Base-by-base conservation (phyloP, 345 rosid genomes). In the Aquilaria yunnanensis region DNA sequence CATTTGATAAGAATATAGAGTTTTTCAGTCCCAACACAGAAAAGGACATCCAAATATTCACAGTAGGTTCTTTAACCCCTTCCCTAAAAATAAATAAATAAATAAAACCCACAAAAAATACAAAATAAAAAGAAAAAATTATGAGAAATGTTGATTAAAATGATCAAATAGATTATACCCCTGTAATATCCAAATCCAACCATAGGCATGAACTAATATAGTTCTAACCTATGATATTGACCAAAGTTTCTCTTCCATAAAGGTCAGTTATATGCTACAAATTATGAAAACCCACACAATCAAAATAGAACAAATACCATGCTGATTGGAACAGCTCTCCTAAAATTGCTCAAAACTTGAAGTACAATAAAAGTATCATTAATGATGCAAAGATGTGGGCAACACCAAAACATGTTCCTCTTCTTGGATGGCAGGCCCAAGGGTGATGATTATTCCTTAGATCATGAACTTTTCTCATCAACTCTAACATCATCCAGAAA, bases 241-340 rank as follows among this genome's bases (percentile, higher is more conserved):
- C 97, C 64, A 90, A 69, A 29, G 97, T 90, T 79, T 90, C 97
- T 69, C 88, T 78, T 60, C 97, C 97, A 41, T 95, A 90, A 67
- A 90, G 66, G 72, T 87, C 97, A 69, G 97, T 90, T 33, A 90
- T 92, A 48, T 90, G 97, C 97, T 90, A 75, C 69, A 68, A 45
- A 50, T 6, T 11, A 30, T 32, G 56, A 32, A 32, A 16, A 23
- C 6, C 2, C 5, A 54, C 2, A 12, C 10, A 29, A 4, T 16
- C 23, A 5, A 8, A 5, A 6, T 13, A 23, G 14, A 54, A 54
- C 2, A 9, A 32, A 49, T 14, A 50, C 6, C 56, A 50, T 32
- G 34, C 4, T 41, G 31, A 12, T 41, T 55, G 37, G 58, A 0
- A 55, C 58, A 55, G 58, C 58, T 11, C 37, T 33, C 13, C 58